Conservation (phyloP, 371 early-diverging fungal species). For the Capillidium rhysosporum region DNA sequence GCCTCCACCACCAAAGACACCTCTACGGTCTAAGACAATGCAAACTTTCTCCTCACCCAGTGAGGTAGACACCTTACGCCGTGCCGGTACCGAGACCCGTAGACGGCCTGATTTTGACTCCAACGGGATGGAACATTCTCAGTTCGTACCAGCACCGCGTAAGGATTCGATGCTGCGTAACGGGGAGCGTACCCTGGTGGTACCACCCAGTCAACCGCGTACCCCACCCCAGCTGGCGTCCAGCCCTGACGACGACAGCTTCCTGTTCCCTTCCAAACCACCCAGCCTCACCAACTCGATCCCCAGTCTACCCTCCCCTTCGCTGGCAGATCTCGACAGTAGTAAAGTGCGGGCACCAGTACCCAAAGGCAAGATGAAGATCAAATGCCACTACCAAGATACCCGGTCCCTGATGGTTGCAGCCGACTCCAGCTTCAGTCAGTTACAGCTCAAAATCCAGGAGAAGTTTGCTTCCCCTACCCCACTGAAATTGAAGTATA, state of each 20-base stretch:
- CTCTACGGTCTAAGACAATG: background rate
- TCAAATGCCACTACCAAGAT: constrained; percentile 59
- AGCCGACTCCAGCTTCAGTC: constrained; percentile 28
- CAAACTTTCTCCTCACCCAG: background rate
- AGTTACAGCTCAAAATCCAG: constrained; percentile 31
- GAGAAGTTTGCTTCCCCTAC: constrained; percentile 34
- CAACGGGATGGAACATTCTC: background rate
- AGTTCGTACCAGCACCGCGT: no score
- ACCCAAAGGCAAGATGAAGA: constrained; percentile 24
- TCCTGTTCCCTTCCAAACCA: background rate
- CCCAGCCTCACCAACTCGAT: background rate
- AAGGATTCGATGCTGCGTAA: background rate
- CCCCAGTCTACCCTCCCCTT: background rate
- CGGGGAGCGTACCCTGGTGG: constrained; percentile 11
- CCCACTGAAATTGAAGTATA: constrained; percentile 49
- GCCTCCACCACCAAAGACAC: background rate
- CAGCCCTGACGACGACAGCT: background rate
- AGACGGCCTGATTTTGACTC: background rate
- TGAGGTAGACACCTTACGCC: background rate
- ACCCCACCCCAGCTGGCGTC: background rate
- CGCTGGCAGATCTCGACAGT: background rate
- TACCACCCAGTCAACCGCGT: background rate
- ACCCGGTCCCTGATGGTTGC: constrained; percentile 51
- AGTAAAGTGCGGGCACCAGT: background rate
- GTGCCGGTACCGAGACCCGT: background rate